Conservation (phyloP, 179 eudicot genomes). For the Silene coronaria region DNA sequence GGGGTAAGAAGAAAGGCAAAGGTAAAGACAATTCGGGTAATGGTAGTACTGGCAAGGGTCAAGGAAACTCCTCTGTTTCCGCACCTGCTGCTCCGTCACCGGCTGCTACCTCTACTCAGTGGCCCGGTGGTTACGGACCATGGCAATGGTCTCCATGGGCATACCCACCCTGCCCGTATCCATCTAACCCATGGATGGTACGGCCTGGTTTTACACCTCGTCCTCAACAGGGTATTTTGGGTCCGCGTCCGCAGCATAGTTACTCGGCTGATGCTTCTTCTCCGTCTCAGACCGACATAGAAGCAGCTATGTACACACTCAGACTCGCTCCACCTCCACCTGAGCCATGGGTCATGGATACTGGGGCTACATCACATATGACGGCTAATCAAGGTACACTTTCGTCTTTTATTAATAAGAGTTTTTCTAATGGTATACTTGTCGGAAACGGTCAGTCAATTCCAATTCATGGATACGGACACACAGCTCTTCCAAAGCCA, state of each 20-base stretch:
- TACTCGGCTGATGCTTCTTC: background rate
- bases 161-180: background rate
- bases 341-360: background rate
- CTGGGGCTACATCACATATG: background rate
- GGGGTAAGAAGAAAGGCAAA: background rate
- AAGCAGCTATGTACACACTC: no score
- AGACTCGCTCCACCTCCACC: no score
- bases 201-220: background rate
- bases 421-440: background rate
- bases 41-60: background rate
- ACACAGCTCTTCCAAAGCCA: background rate
- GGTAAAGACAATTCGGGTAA: background rate
- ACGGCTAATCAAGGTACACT: background rate
- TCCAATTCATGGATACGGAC: background rate
- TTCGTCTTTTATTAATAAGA: background rate
- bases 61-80: background rate
- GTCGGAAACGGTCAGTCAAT: background rate
- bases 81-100: background rate
- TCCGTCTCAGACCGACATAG: background rate
- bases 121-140: background rate
- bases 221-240: background rate
- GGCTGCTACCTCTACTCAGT: background rate
- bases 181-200: background rate
- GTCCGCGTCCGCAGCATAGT: background rate
- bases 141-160: no score